These are phyloP conservation scores for Chaetomiaceae sp. DNA, from an alignment of 2,329 filamentous ascomycete species.

Conservation along the genomic window DNA sequence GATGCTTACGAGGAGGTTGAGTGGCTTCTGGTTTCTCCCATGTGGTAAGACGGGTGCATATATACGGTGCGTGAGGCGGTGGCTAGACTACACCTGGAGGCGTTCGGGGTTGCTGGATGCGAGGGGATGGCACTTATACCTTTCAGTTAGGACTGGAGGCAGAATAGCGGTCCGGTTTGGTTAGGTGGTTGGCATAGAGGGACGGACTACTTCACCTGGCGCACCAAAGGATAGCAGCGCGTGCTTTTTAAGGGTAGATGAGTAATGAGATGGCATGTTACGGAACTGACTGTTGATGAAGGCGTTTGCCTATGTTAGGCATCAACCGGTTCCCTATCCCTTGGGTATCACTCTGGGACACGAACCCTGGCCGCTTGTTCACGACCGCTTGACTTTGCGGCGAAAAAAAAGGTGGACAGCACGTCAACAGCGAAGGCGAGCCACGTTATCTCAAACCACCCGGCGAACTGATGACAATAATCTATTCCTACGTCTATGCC, in stretches of 20 bases:
- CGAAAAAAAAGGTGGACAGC: too few relatives aligned
- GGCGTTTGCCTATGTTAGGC: too few relatives aligned
- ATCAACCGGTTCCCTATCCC: too few relatives aligned
- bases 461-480: too few relatives aligned
- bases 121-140: background rate
- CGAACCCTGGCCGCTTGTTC: too few relatives aligned
- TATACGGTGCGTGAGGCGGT: background rate
- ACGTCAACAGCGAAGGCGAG: too few relatives aligned
- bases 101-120: background rate
- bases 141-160: background rate
- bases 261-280: background rate
- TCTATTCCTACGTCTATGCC: conserved; percentile 3
- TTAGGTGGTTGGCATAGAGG: background rate
- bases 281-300: background rate
- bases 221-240: background rate
- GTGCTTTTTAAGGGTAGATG: background rate
- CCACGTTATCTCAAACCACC: too few relatives aligned
- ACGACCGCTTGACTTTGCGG: too few relatives aligned
- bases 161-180: background rate
- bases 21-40: too few relatives aligned
- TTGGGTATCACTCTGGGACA: too few relatives aligned
- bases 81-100: background rate
- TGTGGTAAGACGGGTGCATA: background rate
- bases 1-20: too few relatives aligned
- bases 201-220: background rate